Base-by-base conservation (phyloP, 2,329 filamentous ascomycete species). In the Aspergillus novofumigatus region DNA sequence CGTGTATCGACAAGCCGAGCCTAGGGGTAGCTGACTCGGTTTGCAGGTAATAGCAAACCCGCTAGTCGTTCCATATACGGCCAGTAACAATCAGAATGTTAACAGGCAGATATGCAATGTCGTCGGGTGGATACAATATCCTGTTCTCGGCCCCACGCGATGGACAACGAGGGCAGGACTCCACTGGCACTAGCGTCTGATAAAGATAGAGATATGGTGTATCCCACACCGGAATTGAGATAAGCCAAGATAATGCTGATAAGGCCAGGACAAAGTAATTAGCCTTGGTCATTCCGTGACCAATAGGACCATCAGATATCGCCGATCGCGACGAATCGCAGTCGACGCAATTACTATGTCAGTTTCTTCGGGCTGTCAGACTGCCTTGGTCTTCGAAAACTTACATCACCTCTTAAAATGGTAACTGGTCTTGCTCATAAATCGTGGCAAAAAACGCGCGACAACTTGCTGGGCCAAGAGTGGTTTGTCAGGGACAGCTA, bases 191-290 rank as follows among this genome's bases (percentile, higher is more conserved):
- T 61, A 59, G 59, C 55, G 57, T 52, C 42, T 56, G 56, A 59
- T 59, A 35, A 51, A 51, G 49, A 51, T 41, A 25, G 28, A 51
- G 49, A 29, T 17, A 44, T 45, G 8, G 20, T 11, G 21, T 21
- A 8, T 47, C 20, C 20, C 42, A 59, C 41, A 45, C 52, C 52
- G 53, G 26, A 41, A 48, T 25, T 26, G 49, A 56, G 64, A 67
- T 64, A 66, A 63, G 59, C 52, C 50, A 53, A 62, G 57, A 64
- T 62, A 60, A 62, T 51, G 51, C n/a, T 61, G 65, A 68, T 68
- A 69, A 67, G 60, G 55, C 50, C 59, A 59, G 53, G 58, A 63
- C 62, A 55, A 54, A 60, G 66, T 69, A 64, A 69, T 69, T 68
- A 59, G 59, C 61, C 65, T 56, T 68, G 64, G 67, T 69, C 66